Conservation (phyloP, 129 eudicot species). For the Artemisia annua region DNA sequence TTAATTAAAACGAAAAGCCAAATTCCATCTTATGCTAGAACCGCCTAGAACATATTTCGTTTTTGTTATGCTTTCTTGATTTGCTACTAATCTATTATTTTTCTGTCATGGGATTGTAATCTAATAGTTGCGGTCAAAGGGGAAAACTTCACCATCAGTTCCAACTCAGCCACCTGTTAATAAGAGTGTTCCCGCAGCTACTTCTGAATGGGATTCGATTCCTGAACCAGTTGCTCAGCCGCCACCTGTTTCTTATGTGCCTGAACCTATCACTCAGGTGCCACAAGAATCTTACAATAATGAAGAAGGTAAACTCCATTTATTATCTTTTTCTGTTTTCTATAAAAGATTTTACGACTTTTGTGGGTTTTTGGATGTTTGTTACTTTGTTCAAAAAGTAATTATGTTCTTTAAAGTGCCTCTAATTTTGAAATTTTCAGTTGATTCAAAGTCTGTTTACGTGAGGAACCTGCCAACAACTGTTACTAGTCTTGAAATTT, state of each 20-base stretch:
- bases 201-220: conserved; percentile 32
- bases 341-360: neutral
- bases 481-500: conserved; percentile 62
- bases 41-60: neutral
- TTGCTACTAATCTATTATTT: conserved; percentile 12
- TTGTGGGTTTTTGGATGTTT: neutral
- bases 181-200: conserved; percentile 21
- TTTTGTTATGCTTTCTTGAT: neutral
- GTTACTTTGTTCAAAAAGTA: too few relatives aligned
- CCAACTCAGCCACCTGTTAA: conserved; percentile 40
- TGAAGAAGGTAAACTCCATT: conserved; percentile 52
- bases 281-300: conserved; percentile 50
- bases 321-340: neutral
- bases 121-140: conserved; percentile 63
- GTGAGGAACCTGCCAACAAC: conserved; percentile 87
- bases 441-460: conserved; percentile 78
- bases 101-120: conserved; percentile 1
- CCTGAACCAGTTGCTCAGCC: conserved; percentile 37
- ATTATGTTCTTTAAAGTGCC: too few relatives aligned
- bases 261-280: conserved; percentile 36
- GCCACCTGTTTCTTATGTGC: conserved; percentile 29
- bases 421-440: conserved; percentile 30
- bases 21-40: neutral
- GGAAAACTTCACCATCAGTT: conserved; percentile 52
- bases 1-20: too few relatives aligned